Evolutionary conservation across 768 basidiomycete genomes (phyloP).

Genomic region (Termitomyces eurrhizus): DNA sequence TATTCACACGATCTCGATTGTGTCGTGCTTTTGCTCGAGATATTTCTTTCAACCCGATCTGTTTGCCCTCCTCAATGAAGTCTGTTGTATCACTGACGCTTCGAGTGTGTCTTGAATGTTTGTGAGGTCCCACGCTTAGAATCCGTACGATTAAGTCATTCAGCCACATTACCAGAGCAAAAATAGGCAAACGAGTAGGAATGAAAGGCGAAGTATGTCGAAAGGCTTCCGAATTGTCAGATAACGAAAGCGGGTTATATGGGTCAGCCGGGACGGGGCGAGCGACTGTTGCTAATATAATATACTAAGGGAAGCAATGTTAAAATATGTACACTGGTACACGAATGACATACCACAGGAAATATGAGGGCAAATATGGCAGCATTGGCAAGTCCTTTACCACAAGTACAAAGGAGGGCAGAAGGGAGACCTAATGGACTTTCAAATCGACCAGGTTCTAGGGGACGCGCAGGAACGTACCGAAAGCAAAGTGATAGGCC

Average conservation of each 20-base stretch:
- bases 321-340: background rate
- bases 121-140: slow-evolving; percentile 45
- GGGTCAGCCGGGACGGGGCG: slow-evolving; percentile 74
- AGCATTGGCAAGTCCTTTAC: slow-evolving; percentile 73
- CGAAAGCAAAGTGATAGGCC: slow-evolving; percentile 86
- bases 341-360: slow-evolving; percentile 53
- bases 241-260: slow-evolving; percentile 50
- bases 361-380: slow-evolving; percentile 80
- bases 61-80: slow-evolving; percentile 56
- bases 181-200: slow-evolving; percentile 78
- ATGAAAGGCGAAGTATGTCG: slow-evolving; percentile 73
- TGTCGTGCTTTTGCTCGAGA: slow-evolving; percentile 16
- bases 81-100: slow-evolving; percentile 48
- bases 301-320: slow-evolving; percentile 46
- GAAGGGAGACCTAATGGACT: slow-evolving; percentile 56
- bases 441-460: background rate
- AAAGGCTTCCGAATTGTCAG: slow-evolving; percentile 35
- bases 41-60: slow-evolving; percentile 25
- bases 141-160: slow-evolving; percentile 67
- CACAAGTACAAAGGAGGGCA: slow-evolving; percentile 68
- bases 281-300: slow-evolving; percentile 81
- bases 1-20: slow-evolving; percentile 29
- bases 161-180: slow-evolving; percentile 66
- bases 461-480: slow-evolving; percentile 28
- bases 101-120: slow-evolving; percentile 8